Percentiles rank a stretch among this genome's conserved stretches.
Evolutionary conservation across 345 rosid genomes (phyloP).

Genomic region (Pelargonium nanum): DNA sequence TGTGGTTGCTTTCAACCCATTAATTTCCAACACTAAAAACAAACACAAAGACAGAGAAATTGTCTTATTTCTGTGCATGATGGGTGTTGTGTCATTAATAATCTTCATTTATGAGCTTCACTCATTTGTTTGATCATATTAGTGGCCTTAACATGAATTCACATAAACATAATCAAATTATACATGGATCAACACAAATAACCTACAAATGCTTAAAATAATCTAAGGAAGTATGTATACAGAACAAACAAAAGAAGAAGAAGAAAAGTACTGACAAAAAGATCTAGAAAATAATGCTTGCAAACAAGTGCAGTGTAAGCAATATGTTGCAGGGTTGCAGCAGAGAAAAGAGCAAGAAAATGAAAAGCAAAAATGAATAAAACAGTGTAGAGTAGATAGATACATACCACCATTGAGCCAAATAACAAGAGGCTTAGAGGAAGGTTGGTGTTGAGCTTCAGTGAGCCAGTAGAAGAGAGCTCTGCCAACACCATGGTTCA

Average conservation of each 20-base stretch:
- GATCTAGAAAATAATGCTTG: too few relatives aligned
- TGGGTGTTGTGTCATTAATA: too few relatives aligned
- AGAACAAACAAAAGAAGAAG: too few relatives aligned
- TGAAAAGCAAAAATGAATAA: neutral
- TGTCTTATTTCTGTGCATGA: too few relatives aligned
- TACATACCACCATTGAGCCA: slow-evolving; percentile 93
- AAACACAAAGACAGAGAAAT: neutral
- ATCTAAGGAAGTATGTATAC: too few relatives aligned
- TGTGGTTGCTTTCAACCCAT: slow-evolving; percentile 22
- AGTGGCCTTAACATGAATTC: too few relatives aligned
- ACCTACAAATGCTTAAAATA: too few relatives aligned
- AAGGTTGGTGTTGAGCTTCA: slow-evolving; percentile 45
- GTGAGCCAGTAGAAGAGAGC: slow-evolving; percentile 97
- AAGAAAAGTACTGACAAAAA: neutral
- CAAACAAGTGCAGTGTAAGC: too few relatives aligned
- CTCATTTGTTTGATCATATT: too few relatives aligned
- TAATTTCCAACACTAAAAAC: neutral
- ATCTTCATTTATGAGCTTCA: too few relatives aligned
- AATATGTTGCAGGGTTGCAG: neutral
- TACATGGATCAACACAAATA: too few relatives aligned
- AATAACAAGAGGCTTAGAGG: slow-evolving; percentile 66
- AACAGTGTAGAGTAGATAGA: neutral
- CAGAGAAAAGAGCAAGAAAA: neutral
- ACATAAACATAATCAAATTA: too few relatives aligned
- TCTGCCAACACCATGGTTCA: slow-evolving; percentile 51